Evolutionary conservation across 2,329 filamentous ascomycete species (phyloP), one percentile per base, ranked within the genome.

Genomic region (Chrysoporthe deuterocubensis): DNA sequence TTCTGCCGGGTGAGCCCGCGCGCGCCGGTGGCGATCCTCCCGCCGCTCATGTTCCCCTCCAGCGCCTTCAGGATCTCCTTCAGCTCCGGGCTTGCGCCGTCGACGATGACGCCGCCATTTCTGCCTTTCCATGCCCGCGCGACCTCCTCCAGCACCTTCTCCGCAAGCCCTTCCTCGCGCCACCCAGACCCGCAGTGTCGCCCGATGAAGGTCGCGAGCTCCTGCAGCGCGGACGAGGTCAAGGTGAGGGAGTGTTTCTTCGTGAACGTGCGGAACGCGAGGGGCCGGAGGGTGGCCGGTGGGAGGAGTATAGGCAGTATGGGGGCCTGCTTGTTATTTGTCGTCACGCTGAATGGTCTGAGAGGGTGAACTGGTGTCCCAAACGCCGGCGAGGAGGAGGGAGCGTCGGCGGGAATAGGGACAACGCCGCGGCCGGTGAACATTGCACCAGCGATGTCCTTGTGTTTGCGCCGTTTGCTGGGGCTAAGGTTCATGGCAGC

Each of bases 161-260:
- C 96, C 2, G 94, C 96, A 43, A 97, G 83, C 0, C 96, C 95
- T 77, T 97, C 94, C 81, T 98, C 94, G 74, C 95, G 89, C 96
- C 96, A 99, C 89, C 90, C 93, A 67, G 94, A 94, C 44, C 96
- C 96, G 78, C 96, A 99, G 78, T 97, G 92, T 73, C 92, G 90
- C 13, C 96, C 96, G 64, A 99, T 91, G 78, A 99, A 99, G 1
- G 88, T 86, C 26, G 96, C 94, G 43, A 99, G 85, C 59, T 92
- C 88, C 77, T 95, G 90, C 5, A 99, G 83, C 0, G 96, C 93
- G 0, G 94, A 89, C 0, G 95, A 96, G 8, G 92, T 94, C 64
- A 99, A 87, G 0, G 94, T 98, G 66, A 99, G 84, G 73, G 95
- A 96, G 80, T 99, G 93, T 76, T 98, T 99, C 79, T 97, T 97